These are phyloP conservation scores for Exserohilum turcica DNA, from an alignment of 2,329 filamentous ascomycete genomes.

Conservation along the genomic window DNA sequence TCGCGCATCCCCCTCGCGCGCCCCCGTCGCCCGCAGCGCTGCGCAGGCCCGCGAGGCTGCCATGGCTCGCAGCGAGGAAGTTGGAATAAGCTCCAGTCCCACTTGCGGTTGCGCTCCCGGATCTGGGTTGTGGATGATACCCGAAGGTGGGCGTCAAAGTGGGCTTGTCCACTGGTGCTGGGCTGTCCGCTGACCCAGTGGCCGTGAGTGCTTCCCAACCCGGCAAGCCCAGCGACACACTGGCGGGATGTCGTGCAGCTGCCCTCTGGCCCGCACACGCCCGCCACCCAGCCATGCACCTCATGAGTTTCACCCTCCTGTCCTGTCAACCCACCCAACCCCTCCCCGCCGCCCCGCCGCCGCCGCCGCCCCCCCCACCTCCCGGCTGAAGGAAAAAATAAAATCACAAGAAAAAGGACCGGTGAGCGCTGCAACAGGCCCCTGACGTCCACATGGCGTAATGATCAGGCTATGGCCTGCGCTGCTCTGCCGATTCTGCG, in stretches of 20 bases:
- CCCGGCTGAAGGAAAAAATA: neutral
- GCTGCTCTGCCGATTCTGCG: conserved; percentile 2
- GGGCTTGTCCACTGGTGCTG: conserved; percentile 17
- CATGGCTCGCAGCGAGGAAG: conserved; percentile 15
- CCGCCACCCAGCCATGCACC: conserved; percentile 14
- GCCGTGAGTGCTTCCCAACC: conserved; percentile 20
- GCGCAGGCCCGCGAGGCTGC: too few species aligned
- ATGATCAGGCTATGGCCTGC: neutral
- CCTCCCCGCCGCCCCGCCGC: conserved; percentile 1
- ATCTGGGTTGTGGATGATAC: conserved; percentile 31
- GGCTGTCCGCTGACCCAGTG: conserved; percentile 26
- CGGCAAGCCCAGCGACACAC: conserved; percentile 5
- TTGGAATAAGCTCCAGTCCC: conserved; percentile 43
- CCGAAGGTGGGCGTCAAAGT: conserved; percentile 29
- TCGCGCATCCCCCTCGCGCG: too few species aligned
- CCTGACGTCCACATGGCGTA: conserved; percentile 11
- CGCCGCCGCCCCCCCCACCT: neutral
- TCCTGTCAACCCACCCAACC: conserved; percentile 16
- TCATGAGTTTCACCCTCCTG: conserved; percentile 21
- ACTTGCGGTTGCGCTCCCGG: conserved; percentile 34
- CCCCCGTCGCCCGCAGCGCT: too few species aligned
- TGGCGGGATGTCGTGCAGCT: conserved; percentile 4
- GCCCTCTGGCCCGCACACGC: conserved; percentile 1
- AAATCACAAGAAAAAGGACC: conserved; percentile 4
- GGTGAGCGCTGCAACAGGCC: conserved; percentile 9